Evolutionary conservation across 2,329 filamentous ascomycete species (phyloP), one percentile per base, ranked within the genome.

Genomic region (Cordyceps tenuipes): DNA sequence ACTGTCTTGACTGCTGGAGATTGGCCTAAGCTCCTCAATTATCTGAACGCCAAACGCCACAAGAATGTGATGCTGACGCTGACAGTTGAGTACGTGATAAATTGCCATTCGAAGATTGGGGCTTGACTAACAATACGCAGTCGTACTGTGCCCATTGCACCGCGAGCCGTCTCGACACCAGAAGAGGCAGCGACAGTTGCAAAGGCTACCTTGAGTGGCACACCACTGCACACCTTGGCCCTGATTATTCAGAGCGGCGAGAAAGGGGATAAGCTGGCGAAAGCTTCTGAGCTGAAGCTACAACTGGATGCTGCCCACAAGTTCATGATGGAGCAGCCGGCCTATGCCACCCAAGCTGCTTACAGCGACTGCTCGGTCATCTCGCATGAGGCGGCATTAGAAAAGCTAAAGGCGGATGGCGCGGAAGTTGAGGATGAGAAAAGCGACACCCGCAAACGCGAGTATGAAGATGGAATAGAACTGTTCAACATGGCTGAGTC

Each of bases 401-500:
- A 63, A 15, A 62, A 63, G 12, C 50, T 70, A 23, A 64, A 62
- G 21, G 43, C 44, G 46, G 53, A 63, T 36, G 66, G 69, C 17
- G 62, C 68, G 59, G 61, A 64, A 43, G 65, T 69, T 8, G 63
- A 70, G 57, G 62, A 68, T 5, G 58, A 64, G 47, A 66, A 61
- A 6, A 63, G 52, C 36, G 68, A 70, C 63, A 49, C 59, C 53
- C 56, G 64, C n/a, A 62, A 67, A 26, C 63, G 64, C 21, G 59
- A 62, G 29, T 70, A 75, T 26, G 71, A 75, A 26, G 67, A 68
- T 10, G 68, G 68, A 2, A 63, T 76, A 9, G 75, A 75, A 36
- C 64, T 79, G 0, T 73, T 76, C 59, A 78, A 77, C 60, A 70
- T 69, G 34, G 72, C 72, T 1, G 73, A 77, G 41, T 62, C 67